Base-by-base conservation (phyloP, 2,329 filamentous ascomycete species). In the Calonectria montana region DNA sequence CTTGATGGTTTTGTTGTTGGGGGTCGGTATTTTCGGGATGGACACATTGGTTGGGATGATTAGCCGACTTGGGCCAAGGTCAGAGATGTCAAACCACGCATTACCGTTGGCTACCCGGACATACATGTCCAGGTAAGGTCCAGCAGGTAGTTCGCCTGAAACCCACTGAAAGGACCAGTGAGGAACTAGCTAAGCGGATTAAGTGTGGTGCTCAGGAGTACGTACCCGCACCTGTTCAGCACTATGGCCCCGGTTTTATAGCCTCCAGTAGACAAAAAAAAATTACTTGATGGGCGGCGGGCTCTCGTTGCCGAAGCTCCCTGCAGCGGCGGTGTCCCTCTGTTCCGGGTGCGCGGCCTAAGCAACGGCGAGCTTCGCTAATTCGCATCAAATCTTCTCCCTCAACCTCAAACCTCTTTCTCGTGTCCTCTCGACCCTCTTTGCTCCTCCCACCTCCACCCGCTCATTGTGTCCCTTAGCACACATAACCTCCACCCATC, bases 401-500 rank as follows among this genome's bases (percentile, higher is more conserved):
- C 65, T 71, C 72, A 74, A 73, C 64, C 64, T 67, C 45, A 57
- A 65, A 59, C 64, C 77, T 79, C 76, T 74, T 76, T 73, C 64
- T 76, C 74, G 71, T 76, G 50, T 61, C 77, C 63, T 77, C 69
- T 21, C 48, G 57, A 70, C 69, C 67, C 68, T 73, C 71, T 37
- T 67, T 61, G 57, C 35, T 18, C 37, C 55, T 53, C 47, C 68
- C 63, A 61, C 73, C 61, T 74, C 37, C 59, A 70, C 69, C 64
- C 48, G 27, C 37, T 29, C 74, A 79, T 82, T 80, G 80, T 67
- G 68, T 67, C 55, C 71, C 74, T 71, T 75, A 70, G 74, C 73
- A 74, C 73, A 76, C 73, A 73, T 48, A 76, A 69, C 75, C 74
- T 75, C 75, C 75, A 35, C 43, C 79, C 82, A 89, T 79, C 73